phyloP scores from a whole-genome alignment of 805 yeast genomes.

The Barnettozyma populi region DNA sequence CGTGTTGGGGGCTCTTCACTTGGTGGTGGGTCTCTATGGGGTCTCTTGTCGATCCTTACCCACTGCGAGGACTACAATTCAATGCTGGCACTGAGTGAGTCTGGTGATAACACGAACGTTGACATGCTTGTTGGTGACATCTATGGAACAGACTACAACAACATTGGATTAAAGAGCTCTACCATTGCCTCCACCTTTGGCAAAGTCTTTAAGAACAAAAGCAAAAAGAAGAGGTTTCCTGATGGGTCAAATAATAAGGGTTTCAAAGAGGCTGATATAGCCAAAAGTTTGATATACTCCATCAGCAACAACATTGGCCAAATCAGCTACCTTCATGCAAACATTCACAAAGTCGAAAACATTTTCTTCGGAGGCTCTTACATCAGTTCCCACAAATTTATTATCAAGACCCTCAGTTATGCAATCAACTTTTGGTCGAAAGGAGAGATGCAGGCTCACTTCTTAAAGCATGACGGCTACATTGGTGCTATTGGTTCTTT shows the following conservation, averaged over 20 bases:
- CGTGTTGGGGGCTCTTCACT: constrained; percentile 94
- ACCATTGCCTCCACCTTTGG: constrained; percentile 94
- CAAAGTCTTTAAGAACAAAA: constrained; percentile 70
- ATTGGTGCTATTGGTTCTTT: constrained; percentile 96
- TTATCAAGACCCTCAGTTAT: constrained; percentile 87
- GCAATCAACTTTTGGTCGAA: constrained; percentile 96
- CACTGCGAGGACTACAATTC: constrained; percentile 86
- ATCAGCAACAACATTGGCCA: constrained; percentile 94
- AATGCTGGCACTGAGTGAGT: constrained; percentile 85
- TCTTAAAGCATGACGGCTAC: constrained; percentile 92
- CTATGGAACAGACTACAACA: constrained; percentile 82
- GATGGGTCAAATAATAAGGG: constrained; percentile 23
- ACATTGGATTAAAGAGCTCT: constrained; percentile 83
- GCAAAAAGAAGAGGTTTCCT: constrained; percentile 20
- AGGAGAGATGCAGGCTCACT: constrained; percentile 88
- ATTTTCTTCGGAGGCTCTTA: constrained; percentile 97
- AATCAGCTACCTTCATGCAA: constrained; percentile 91
- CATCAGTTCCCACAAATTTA: constrained; percentile 91
- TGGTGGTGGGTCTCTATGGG: constrained; percentile 99
- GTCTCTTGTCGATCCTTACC: constrained; percentile 79
- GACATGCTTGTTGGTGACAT: constrained; percentile 96
- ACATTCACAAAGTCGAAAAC: constrained; percentile 70
- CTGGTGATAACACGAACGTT: constrained; percentile 88
- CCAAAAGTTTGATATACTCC: constrained; percentile 80
- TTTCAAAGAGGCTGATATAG: constrained; percentile 56